Evolutionary conservation across 495 filamentous ascomycete species (phyloP).

Genomic region (Neurospora sublineolata): DNA sequence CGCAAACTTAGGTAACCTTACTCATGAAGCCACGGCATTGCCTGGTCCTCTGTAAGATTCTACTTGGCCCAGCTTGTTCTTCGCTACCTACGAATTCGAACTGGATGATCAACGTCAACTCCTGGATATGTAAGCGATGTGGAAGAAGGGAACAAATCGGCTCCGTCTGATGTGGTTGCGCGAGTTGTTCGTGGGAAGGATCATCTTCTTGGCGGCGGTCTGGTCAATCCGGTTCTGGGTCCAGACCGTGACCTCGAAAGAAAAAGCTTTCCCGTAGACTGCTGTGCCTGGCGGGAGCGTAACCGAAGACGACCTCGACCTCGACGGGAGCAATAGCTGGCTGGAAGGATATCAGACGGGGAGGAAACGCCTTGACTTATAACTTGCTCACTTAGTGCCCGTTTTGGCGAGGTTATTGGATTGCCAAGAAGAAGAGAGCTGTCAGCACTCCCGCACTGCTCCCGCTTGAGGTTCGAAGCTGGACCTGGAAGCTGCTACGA

Average conservation of each 20-base stretch:
- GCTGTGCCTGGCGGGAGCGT: not conserved
- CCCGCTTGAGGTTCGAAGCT: not conserved
- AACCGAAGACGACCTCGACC: not conserved
- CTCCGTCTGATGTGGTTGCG: not conserved
- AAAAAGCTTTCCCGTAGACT: not conserved
- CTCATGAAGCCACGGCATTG: not conserved
- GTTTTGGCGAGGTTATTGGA: not conserved
- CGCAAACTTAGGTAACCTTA: not conserved
- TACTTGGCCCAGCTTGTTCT: not conserved
- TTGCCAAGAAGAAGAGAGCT: not conserved
- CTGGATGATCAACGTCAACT: not conserved
- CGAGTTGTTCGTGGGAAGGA: not conserved
- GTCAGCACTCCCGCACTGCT: not conserved
- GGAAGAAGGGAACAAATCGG: no score
- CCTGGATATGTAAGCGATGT: no score
- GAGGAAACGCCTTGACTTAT: not conserved
- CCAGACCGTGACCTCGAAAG: not conserved
- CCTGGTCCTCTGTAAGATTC: not conserved
- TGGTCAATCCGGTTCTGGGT: not conserved
- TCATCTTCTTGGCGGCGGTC: not conserved
- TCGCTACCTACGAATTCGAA: not conserved
- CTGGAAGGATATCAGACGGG: not conserved
- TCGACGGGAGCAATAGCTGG: not conserved
- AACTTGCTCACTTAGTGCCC: not conserved
- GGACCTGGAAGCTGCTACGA: not conserved